Conservation (phyloP, 2,329 filamentous ascomycete species). For the Fusarium camptoceras region DNA sequence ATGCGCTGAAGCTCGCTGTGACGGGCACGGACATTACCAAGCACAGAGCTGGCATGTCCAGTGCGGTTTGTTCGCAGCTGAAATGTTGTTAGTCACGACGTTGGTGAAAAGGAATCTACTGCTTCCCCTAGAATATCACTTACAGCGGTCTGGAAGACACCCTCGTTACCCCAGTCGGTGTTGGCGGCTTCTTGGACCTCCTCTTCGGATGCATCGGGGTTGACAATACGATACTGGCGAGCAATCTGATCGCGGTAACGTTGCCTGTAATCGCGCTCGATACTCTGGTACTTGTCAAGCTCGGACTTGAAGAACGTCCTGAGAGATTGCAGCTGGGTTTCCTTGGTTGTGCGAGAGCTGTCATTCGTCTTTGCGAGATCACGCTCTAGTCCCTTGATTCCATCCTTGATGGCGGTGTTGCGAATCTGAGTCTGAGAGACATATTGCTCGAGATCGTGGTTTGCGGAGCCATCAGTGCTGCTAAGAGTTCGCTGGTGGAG, state of each 20-base stretch:
- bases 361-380: constrained; percentile 74
- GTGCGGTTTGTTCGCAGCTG: constrained; percentile 81
- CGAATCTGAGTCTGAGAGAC: constrained; percentile 77
- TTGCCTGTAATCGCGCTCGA: constrained; percentile 77
- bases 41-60: constrained; percentile 77
- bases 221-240: constrained; percentile 84
- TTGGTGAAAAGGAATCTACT: not conserved
- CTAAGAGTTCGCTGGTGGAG: constrained; percentile 79
- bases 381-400: constrained; percentile 79
- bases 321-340: constrained; percentile 74
- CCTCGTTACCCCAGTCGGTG: constrained; percentile 80
- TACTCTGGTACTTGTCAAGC: constrained; percentile 75
- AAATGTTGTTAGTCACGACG: constrained; percentile 23
- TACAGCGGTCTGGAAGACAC: constrained; percentile 86
- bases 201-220: constrained; percentile 80
- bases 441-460: constrained; percentile 72
- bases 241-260: constrained; percentile 82
- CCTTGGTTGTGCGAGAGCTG: constrained; percentile 73
- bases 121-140: constrained; percentile 50
- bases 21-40: constrained; percentile 82
- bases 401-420: constrained; percentile 81
- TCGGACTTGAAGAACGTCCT: constrained; percentile 79
- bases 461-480: constrained; percentile 69
- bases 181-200: constrained; percentile 77
- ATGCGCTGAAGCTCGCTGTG: constrained; percentile 88